Evolutionary conservation across 345 rosid species (phyloP).

Genomic region (Lenwebbia sp.): DNA sequence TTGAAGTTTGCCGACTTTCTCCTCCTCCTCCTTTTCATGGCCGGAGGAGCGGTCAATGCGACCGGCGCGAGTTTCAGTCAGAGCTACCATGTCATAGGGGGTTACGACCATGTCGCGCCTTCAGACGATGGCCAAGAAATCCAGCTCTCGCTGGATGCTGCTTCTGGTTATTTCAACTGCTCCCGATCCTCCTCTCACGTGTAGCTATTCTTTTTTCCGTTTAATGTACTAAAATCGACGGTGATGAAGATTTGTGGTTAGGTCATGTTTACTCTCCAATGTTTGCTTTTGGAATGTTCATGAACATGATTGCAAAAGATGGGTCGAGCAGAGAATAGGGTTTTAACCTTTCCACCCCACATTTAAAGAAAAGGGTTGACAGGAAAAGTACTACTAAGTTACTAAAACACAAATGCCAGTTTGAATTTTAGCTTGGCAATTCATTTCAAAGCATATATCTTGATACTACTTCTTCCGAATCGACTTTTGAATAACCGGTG

Average conservation of each 20-base stretch:
- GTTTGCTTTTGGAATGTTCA: background rate
- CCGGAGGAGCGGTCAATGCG: background rate
- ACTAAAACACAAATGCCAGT: background rate
- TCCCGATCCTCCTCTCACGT: background rate
- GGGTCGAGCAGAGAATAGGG: no score
- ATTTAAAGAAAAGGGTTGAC: background rate
- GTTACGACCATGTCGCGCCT: constrained; percentile 13
- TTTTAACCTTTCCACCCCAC: background rate
- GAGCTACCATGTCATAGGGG: constrained; percentile 27
- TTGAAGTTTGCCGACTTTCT: background rate
- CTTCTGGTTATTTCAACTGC: constrained; percentile 24
- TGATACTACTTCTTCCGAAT: background rate
- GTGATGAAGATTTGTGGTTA: background rate
- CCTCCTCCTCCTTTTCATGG: background rate
- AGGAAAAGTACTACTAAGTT: background rate
- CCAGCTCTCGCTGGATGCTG: constrained; percentile 38
- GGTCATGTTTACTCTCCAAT: background rate
- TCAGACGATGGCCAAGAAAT: constrained; percentile 16
- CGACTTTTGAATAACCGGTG: background rate
- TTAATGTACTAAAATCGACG: background rate
- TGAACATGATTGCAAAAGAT: background rate
- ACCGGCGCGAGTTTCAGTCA: constrained; percentile 1
- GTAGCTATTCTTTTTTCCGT: background rate
- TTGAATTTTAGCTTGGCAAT: background rate
- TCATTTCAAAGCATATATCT: background rate